These are phyloP conservation scores for Cystobasidium pallidum DNA, from an alignment of 1,284 basidiomycete species.

Conservation along the genomic window DNA sequence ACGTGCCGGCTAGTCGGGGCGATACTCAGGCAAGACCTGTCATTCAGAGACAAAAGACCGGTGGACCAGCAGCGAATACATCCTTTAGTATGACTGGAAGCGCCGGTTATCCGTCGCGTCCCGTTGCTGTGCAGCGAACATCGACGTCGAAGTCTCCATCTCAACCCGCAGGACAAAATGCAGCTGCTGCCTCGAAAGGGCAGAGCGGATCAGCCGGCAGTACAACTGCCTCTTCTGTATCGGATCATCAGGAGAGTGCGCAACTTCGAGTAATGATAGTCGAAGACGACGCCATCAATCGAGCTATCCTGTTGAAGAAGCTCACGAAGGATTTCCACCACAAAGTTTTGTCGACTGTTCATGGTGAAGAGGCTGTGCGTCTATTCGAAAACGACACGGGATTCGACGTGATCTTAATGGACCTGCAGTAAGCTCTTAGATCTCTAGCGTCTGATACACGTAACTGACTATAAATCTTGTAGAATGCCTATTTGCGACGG, in stretches of 20 bases:
- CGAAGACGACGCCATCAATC: constrained; percentile 62
- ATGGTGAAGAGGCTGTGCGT: constrained; percentile 53
- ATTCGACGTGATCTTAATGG: constrained; percentile 52
- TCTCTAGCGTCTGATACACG: too few species aligned
- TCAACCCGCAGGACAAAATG: not conserved
- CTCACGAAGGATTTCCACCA: constrained; percentile 52
- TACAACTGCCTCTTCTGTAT: not conserved
- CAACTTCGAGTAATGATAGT: constrained; percentile 69
- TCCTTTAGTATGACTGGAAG: not conserved
- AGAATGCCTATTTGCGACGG: constrained; percentile 53
- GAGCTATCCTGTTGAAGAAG: constrained; percentile 53
- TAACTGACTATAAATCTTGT: too few species aligned
- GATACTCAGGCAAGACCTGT: constrained; percentile 8
- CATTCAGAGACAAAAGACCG: constrained; percentile 28
- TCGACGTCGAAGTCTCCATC: constrained; percentile 2
- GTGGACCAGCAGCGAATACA: not conserved
- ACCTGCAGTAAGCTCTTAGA: constrained; percentile 48
- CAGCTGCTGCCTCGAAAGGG: not conserved
- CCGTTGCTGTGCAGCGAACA: not conserved
- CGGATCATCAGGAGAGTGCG: not conserved
- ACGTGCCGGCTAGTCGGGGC: not conserved
- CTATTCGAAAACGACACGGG: constrained; percentile 48
- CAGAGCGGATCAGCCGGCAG: constrained; percentile 1
- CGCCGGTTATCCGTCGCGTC: not conserved
- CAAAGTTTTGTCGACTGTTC: constrained; percentile 51